Evolutionary conservation across 2,329 filamentous ascomycete genomes (phyloP).

Genomic region (Verticillium longisporum): DNA sequence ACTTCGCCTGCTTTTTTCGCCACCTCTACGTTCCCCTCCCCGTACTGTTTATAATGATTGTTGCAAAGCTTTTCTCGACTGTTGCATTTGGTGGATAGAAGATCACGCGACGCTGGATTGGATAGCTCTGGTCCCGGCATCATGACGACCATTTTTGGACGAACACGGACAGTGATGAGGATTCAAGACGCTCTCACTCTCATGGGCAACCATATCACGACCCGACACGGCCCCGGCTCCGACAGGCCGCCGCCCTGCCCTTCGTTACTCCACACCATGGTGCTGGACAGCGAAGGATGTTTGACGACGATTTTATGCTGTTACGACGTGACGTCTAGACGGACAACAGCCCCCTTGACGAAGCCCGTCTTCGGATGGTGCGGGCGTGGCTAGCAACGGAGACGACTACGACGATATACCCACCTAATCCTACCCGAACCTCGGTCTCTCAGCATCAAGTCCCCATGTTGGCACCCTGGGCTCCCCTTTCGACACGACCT

Average conservation of each 20-base stretch:
- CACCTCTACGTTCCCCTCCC: conserved; percentile 11
- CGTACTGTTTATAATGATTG: conserved; percentile 30
- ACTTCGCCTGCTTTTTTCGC: neutral
- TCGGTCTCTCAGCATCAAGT: conserved; percentile 1
- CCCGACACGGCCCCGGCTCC: conserved; percentile 21
- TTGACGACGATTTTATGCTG: conserved; percentile 39
- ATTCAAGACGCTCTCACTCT: conserved; percentile 30
- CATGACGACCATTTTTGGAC: conserved; percentile 23
- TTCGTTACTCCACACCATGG: neutral
- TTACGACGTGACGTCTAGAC: conserved; percentile 41
- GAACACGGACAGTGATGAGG: conserved; percentile 30
- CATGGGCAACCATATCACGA: conserved; percentile 33
- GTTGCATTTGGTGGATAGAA: conserved; percentile 23
- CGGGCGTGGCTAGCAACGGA: conserved; percentile 18
- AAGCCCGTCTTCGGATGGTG: conserved; percentile 7
- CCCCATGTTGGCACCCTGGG: neutral
- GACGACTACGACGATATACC: conserved; percentile 32
- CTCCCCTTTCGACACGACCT: neutral
- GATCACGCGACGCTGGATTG: conserved; percentile 17
- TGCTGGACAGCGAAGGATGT: conserved; percentile 6
- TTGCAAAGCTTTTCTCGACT: conserved; percentile 10
- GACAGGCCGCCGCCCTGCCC: conserved; percentile 20
- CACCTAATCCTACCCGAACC: conserved; percentile 23
- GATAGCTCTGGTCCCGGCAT: conserved; percentile 7
- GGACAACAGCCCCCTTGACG: conserved; percentile 24